phyloP scores from a whole-genome alignment of 441 rosid species.

The Daphne laureola region DNA sequence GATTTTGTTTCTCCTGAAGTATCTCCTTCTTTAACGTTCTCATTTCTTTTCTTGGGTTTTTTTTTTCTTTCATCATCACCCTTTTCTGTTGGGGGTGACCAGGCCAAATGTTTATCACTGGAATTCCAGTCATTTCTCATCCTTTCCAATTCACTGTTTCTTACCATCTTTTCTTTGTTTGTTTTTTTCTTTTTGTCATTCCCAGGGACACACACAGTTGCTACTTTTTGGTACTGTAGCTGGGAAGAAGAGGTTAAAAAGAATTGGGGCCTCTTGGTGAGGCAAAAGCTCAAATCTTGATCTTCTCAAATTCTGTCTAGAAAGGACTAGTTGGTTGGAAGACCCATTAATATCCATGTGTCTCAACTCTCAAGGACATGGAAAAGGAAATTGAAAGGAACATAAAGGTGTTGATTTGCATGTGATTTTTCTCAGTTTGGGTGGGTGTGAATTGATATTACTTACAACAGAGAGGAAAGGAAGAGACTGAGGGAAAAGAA shows the following conservation, averaged over 20 bases:
- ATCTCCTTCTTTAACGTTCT: no score
- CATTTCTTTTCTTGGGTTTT: no score
- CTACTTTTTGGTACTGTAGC: constrained; percentile 16
- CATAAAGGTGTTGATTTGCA: constrained; percentile 11
- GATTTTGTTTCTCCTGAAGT: no score
- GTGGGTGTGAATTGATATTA: constrained; percentile 13
- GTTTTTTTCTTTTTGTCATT: no score
- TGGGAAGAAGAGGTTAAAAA: constrained; percentile 10
- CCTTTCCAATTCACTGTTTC: no score
- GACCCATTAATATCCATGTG: constrained; percentile 2
- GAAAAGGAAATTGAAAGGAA: neutral
- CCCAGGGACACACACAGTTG: no score
- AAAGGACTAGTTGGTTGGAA: constrained; percentile 11
- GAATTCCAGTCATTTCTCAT: no score
- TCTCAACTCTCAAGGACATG: constrained; percentile 10
- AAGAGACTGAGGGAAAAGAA: neutral
- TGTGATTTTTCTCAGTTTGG: constrained; percentile 24
- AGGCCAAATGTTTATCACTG: no score
- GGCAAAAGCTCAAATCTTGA: constrained; percentile 8
- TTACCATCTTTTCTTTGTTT: no score
- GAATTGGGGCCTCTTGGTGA: constrained; percentile 16
- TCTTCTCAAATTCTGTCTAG: constrained; percentile 14
- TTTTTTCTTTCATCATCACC: no score
- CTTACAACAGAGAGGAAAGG: neutral
- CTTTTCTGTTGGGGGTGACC: no score